Evolutionary conservation across 805 yeast species (phyloP).

Genomic region (Millerozyma miso): DNA sequence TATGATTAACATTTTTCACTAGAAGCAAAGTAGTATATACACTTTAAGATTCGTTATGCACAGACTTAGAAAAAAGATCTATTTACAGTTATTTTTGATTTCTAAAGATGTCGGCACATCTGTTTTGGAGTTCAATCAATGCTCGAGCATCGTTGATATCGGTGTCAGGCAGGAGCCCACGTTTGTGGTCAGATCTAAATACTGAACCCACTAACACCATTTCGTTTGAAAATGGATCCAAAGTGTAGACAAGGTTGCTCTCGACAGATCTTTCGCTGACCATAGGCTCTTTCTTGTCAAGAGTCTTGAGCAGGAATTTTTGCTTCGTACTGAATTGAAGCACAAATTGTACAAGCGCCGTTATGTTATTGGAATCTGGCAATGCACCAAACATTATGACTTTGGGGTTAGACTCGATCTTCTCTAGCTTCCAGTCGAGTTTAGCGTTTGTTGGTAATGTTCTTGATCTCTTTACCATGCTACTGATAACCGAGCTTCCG

Average conservation of each 20-base stretch:
- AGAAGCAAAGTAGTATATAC: not conserved
- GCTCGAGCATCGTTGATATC: constrained; percentile 13
- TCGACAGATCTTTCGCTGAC: constrained; percentile 26
- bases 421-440: constrained; percentile 73
- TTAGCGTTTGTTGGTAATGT: constrained; percentile 52
- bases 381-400: constrained; percentile 66
- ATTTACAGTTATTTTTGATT: constrained; percentile 7
- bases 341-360: constrained; percentile 37
- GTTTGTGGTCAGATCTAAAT: constrained; percentile 33
- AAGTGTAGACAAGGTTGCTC: constrained; percentile 36
- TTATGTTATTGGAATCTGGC: constrained; percentile 42
- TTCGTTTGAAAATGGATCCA: constrained; percentile 37
- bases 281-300: constrained; percentile 11
- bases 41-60: not conserved
- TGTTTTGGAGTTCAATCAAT: constrained; percentile 26
- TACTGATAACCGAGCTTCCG: constrained; percentile 28
- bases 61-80: not conserved
- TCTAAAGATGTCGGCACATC: constrained; percentile 39
- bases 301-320: constrained; percentile 25
- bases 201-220: constrained; percentile 37
- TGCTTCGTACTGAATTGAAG: constrained; percentile 35
- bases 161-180: constrained; percentile 36
- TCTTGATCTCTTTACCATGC: constrained; percentile 28
- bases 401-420: constrained; percentile 69
- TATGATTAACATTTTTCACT: not conserved